Evolutionary conservation across 305 asterid species (phyloP).

Genomic region (Nicotiana rustica): DNA sequence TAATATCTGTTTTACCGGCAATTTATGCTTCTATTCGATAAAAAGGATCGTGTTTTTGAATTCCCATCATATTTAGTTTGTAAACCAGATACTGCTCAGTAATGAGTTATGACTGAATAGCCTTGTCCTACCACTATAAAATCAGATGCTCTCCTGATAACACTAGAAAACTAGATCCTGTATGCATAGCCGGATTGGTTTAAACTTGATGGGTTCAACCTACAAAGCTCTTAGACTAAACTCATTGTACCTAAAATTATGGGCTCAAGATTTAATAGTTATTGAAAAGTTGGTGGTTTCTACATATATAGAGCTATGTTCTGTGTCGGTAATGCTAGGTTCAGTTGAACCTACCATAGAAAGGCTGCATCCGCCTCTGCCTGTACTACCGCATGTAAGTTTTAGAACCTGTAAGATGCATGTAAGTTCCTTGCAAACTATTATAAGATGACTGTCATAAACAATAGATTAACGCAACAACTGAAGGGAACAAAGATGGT

Average conservation of each 20-base stretch:
- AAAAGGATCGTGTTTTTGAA: too few relatives aligned
- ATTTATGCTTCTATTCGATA: too few relatives aligned
- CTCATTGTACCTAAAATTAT: not conserved
- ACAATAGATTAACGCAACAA: not conserved
- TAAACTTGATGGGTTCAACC: constrained; percentile 5
- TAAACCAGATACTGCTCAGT: not conserved
- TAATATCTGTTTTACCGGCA: too few relatives aligned
- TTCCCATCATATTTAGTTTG: not conserved
- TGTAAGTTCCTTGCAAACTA: not conserved
- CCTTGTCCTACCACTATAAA: not conserved
- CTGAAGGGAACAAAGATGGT: not conserved
- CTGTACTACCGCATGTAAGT: too few relatives aligned
- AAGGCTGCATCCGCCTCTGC: not conserved
- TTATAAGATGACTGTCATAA: not conserved
- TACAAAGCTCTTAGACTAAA: not conserved
- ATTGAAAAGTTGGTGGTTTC: not conserved
- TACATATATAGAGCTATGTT: not conserved
- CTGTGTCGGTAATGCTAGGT: not conserved
- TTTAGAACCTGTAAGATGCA: not conserved
- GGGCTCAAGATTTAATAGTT: not conserved
- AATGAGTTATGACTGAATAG: too few relatives aligned
- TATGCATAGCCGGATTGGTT: not conserved
- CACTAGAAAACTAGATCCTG: not conserved
- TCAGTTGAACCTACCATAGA: not conserved
- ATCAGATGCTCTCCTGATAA: not conserved